Conservation (phyloP, 2,329 filamentous ascomycete genomes). For the Rosellinia necatrix region DNA sequence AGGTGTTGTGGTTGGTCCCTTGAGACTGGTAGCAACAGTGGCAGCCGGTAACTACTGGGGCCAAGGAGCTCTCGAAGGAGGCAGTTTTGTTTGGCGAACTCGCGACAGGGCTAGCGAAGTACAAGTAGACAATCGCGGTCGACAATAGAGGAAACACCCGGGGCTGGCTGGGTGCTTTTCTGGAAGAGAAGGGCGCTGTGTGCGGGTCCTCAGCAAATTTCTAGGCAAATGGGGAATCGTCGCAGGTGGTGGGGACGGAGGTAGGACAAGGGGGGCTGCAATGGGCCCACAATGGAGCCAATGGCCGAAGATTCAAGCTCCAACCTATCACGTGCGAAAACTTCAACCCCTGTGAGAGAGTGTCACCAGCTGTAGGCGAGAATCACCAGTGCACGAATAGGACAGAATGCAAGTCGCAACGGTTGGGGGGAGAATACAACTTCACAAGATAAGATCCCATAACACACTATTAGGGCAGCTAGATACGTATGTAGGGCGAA, state of each 20-base stretch:
- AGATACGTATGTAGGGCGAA: conserved; percentile 2
- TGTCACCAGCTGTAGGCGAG: conserved; percentile 1
- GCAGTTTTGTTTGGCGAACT: conserved; percentile 28
- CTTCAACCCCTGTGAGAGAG: not conserved
- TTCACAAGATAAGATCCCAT: not conserved
- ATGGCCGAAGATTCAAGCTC: conserved; percentile 15
- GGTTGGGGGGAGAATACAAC: not conserved
- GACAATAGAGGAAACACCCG: conserved; percentile 4
- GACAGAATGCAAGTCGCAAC: not conserved
- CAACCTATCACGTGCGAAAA: not conserved
- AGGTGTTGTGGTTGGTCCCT: not conserved
- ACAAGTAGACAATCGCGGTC: conserved; percentile 3
- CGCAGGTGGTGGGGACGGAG: not conserved
- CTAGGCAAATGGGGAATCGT: conserved; percentile 12
- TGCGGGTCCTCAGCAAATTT: conserved; percentile 20
- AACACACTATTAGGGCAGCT: not conserved
- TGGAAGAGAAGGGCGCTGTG: conserved; percentile 1
- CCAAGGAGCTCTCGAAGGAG: conserved; percentile 22
- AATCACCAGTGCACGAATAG: conserved; percentile 18
- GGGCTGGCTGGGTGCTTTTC: conserved; percentile 6
- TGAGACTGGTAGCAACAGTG: not conserved
- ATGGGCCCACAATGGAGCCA: no score
- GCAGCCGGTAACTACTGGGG: conserved; percentile 4
- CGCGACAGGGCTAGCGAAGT: conserved; percentile 21
- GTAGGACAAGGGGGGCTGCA: conserved; percentile 1